Percentiles rank a stretch among this genome's conserved stretches.
phyloP scores from a whole-genome alignment of 2,329 filamentous ascomycete species.

The Diaporthe longicolla region DNA sequence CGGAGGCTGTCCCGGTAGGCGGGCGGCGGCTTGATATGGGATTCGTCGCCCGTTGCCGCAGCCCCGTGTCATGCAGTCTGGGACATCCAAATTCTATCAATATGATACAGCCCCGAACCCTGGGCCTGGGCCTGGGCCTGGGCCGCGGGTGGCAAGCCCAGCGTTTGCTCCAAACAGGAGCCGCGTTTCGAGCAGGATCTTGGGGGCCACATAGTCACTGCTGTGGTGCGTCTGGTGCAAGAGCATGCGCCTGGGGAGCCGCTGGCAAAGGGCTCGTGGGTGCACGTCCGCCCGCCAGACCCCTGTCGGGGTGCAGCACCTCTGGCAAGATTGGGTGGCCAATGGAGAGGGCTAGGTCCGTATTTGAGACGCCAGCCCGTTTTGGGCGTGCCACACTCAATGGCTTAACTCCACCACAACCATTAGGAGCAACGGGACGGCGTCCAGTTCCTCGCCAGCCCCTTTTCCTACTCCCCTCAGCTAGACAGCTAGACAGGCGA shows the following conservation, averaged over 20 bases:
- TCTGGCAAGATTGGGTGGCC: conserved; percentile 6
- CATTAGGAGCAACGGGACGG: conserved; percentile 20
- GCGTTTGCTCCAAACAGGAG: conserved; percentile 19
- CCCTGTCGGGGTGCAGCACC: conserved; percentile 20
- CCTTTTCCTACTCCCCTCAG: conserved; percentile 4
- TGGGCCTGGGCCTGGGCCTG: conserved; percentile 10
- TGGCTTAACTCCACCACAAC: conserved; percentile 23
- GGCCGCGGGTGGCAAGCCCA: conserved; percentile 7
- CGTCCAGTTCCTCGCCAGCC: conserved; percentile 13
- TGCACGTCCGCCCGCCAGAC: conserved; percentile 13
- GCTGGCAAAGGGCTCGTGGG: conserved; percentile 6
- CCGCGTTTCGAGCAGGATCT: conserved; percentile 10
- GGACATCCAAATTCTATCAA: conserved; percentile 25
- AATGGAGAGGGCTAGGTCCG: conserved; percentile 30
- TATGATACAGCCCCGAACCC: conserved; percentile 21
- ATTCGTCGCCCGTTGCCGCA: neutral
- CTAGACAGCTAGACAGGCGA: neutral
- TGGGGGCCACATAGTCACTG: neutral
- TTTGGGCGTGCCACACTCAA: conserved; percentile 34
- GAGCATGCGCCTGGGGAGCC: conserved; percentile 24
- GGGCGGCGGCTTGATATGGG: conserved; percentile 1
- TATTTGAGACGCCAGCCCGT: conserved; percentile 35
- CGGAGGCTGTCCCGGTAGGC: conserved; percentile 9
- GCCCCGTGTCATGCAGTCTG: conserved; percentile 24
- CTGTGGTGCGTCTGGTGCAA: neutral